A percentile compares a stretch with the other conserved stretches of the same genome.
Conservation (phyloP, 495 filamentous ascomycete species). For the Aspergillus homomorphus region DNA sequence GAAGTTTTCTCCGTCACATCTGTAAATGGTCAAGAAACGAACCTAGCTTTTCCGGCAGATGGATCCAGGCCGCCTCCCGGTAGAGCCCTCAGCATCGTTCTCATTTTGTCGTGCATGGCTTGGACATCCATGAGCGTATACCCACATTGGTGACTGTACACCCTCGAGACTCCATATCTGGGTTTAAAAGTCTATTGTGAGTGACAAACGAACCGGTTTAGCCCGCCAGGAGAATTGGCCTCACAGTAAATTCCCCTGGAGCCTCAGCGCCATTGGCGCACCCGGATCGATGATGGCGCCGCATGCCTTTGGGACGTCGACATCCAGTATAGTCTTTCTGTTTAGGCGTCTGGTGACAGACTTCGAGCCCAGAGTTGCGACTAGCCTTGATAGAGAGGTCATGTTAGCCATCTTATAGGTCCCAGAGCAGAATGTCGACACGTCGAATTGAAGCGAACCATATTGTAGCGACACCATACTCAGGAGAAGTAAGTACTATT, state of each 20-base stretch:
- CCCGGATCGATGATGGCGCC: constrained; percentile 78
- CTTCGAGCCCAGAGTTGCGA: constrained; percentile 81
- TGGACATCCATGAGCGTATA: constrained; percentile 82
- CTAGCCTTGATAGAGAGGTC: constrained; percentile 58
- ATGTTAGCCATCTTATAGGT: background rate
- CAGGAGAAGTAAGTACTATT: constrained; percentile 78
- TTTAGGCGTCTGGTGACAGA: constrained; percentile 71
- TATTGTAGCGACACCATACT: constrained; percentile 90
- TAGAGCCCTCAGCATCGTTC: constrained; percentile 55
- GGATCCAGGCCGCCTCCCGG: constrained; percentile 62
- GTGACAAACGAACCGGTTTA: background rate
- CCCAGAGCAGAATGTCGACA: constrained; percentile 1
- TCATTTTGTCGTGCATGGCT: constrained; percentile 70
- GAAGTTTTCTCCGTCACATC: background rate
- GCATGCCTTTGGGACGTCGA: constrained; percentile 84
- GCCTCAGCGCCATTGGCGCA: constrained; percentile 84
- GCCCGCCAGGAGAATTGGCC: constrained; percentile 5
- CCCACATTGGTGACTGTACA: constrained; percentile 80
- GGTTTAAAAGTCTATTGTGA: constrained; percentile 3
- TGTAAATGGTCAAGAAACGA: constrained; percentile 17
- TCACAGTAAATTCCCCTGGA: constrained; percentile 85
- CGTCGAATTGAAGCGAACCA: constrained; percentile 54
- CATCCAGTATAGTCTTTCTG: constrained; percentile 83
- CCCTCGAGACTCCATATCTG: constrained; percentile 77
- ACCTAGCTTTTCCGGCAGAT: constrained; percentile 71